Conservation (phyloP, 306 rosid genomes). For the Arachis stenosperma region DNA sequence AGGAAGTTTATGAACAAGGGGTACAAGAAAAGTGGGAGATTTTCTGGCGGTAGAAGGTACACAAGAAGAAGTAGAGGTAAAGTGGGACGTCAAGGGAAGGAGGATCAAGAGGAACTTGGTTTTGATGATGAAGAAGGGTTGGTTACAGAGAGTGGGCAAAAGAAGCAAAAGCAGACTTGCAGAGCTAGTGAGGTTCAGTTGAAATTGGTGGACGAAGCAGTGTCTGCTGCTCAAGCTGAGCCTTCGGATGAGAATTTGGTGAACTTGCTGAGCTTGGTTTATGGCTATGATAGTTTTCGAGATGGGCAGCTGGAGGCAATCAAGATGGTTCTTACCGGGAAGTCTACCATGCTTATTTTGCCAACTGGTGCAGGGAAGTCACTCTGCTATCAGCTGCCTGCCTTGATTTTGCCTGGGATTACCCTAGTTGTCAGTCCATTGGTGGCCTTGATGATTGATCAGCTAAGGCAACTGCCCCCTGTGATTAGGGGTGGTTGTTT, state of each 20-base stretch:
- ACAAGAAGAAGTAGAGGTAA: slow-evolving; percentile 47
- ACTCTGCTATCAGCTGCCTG: slow-evolving; percentile 86
- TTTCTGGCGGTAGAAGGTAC: slow-evolving; percentile 44
- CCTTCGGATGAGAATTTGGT: slow-evolving; percentile 72
- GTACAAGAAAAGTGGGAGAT: slow-evolving; percentile 41
- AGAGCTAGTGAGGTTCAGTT: slow-evolving; percentile 45
- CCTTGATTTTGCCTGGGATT: slow-evolving; percentile 77
- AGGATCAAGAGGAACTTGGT: slow-evolving; percentile 34
- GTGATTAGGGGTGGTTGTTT: slow-evolving; percentile 75
- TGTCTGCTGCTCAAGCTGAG: slow-evolving; percentile 48
- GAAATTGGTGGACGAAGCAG: slow-evolving; percentile 49
- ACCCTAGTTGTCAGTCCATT: slow-evolving; percentile 90
- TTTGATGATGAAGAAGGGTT: slow-evolving; percentile 54
- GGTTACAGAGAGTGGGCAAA: slow-evolving; percentile 38
- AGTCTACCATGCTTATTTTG: slow-evolving; percentile 80
- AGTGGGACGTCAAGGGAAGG: slow-evolving; percentile 35
- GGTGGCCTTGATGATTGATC: slow-evolving; percentile 93
- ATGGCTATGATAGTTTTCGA: slow-evolving; percentile 74
- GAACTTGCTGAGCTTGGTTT: slow-evolving; percentile 59
- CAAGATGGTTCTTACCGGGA: slow-evolving; percentile 70
- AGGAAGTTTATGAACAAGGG: slow-evolving; percentile 61
- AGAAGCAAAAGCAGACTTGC: slow-evolving; percentile 43
- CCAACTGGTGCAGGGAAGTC: slow-evolving; percentile 98
- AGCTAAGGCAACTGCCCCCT: slow-evolving; percentile 78
- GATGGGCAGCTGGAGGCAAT: slow-evolving; percentile 90